phyloP scores from a whole-genome alignment of 2,329 filamentous ascomycete species.

The Alternaria longipes region DNA sequence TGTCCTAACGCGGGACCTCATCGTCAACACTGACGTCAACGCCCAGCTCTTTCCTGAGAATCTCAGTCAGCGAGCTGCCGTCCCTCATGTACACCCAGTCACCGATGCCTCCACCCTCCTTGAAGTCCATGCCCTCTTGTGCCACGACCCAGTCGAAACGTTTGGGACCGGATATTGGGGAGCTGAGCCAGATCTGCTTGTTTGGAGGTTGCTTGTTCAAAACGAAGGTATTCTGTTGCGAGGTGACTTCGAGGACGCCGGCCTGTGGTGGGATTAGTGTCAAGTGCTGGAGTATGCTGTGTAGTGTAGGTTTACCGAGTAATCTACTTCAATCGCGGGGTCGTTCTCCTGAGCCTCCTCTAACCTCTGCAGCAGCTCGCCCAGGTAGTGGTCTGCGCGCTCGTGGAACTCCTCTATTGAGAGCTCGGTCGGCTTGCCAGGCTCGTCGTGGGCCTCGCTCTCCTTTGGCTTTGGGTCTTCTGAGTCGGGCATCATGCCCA shows the following conservation, averaged over 20 bases:
- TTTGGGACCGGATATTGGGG: slow-evolving; percentile 89
- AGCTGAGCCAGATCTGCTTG: slow-evolving; percentile 96
- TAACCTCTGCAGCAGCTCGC: slow-evolving; percentile 65
- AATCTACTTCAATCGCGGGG: slow-evolving; percentile 87
- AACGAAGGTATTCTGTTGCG: slow-evolving; percentile 79
- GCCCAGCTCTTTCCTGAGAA: slow-evolving; percentile 80
- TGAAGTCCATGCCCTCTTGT: slow-evolving; percentile 77
- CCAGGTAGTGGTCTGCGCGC: slow-evolving; percentile 78
- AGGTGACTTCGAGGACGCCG: slow-evolving; percentile 82
- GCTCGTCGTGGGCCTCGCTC: slow-evolving; percentile 45
- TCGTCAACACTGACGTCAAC: slow-evolving; percentile 60
- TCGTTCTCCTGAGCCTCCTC: slow-evolving; percentile 78
- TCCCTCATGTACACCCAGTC: slow-evolving; percentile 91
- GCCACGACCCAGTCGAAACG: slow-evolving; percentile 87
- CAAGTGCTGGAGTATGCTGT: background rate
- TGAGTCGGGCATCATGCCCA: slow-evolving; percentile 57
- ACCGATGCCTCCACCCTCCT: slow-evolving; percentile 77
- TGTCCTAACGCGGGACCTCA: slow-evolving; percentile 39
- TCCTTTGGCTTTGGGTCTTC: slow-evolving; percentile 51
- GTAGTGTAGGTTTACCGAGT: slow-evolving; percentile 69
- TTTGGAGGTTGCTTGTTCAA: slow-evolving; percentile 99
- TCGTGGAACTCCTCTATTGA: slow-evolving; percentile 78
- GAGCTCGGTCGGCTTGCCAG: slow-evolving; percentile 69
- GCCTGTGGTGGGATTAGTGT: slow-evolving; percentile 65
- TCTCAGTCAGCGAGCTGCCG: slow-evolving; percentile 74